phyloP scores from a whole-genome alignment of 2,329 filamentous ascomycete species.

The Cytospora mali region DNA sequence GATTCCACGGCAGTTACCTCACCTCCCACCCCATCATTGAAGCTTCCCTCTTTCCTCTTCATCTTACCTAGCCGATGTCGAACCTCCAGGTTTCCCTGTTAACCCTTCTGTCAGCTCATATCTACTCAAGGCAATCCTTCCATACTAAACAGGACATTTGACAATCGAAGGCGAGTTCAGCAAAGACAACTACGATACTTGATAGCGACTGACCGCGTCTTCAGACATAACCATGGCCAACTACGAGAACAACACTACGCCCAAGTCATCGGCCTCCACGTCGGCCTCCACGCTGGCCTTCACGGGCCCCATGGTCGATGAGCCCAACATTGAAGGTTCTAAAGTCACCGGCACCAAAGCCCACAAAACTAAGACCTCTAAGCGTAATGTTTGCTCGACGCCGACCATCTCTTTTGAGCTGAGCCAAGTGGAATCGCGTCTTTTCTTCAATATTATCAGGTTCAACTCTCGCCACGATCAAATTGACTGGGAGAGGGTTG shows the following conservation, averaged over 20 bases:
- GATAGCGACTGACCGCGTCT: neutral
- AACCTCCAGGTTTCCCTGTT: neutral
- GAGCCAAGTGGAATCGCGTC: conserved; percentile 16
- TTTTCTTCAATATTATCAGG: conserved; percentile 26
- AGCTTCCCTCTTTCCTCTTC: neutral
- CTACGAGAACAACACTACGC: neutral
- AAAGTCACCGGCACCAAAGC: neutral
- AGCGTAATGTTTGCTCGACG: neutral
- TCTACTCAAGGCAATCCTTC: neutral
- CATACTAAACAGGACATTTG: neutral
- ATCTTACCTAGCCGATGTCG: too few relatives aligned
- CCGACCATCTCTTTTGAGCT: conserved; percentile 1
- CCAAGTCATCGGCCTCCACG: neutral
- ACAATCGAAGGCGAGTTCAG: neutral
- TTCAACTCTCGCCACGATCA: conserved; percentile 8
- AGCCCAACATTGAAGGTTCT: neutral
- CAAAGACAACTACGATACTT: neutral
- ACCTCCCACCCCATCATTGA: neutral
- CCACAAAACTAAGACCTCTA: neutral
- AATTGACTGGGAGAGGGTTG: conserved; percentile 16
- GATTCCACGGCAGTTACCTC: neutral
- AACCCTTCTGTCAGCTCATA: neutral
- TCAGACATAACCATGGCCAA: conserved; percentile 3
- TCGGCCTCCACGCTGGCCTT: too few relatives aligned
- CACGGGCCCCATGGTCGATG: neutral